Evolutionary conservation across 2,329 filamentous ascomycete species (phyloP).

Genomic region (Paraconiothyrium brasiliense): DNA sequence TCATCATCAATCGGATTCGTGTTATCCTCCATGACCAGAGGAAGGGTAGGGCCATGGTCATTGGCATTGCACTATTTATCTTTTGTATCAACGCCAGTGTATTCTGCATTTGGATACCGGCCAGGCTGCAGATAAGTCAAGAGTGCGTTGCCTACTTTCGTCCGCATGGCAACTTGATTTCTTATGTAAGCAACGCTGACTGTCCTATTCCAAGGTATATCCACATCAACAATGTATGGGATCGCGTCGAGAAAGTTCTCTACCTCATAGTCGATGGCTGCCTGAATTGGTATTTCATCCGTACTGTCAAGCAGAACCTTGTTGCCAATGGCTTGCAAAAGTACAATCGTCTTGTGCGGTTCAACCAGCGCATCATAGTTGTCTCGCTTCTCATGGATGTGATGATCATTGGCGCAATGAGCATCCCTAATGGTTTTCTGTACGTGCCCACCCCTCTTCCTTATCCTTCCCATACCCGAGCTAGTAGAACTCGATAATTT

Average conservation of each 20-base stretch:
- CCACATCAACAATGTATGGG: slow-evolving; percentile 50
- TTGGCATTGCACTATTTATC: slow-evolving; percentile 47
- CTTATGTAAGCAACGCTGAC: not conserved
- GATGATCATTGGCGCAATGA: slow-evolving; percentile 59
- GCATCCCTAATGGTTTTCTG: slow-evolving; percentile 56
- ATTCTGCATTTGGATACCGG: slow-evolving; percentile 53
- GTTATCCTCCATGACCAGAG: slow-evolving; percentile 44
- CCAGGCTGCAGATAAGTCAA: slow-evolving; percentile 43
- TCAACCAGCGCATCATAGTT: slow-evolving; percentile 61
- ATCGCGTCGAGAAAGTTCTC: slow-evolving; percentile 48
- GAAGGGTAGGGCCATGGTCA: slow-evolving; percentile 46
- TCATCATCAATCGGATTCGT: slow-evolving; percentile 52
- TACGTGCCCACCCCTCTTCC: slow-evolving; percentile 25
- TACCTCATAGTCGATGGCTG: slow-evolving; percentile 48
- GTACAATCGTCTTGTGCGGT: slow-evolving; percentile 59
- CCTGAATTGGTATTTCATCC: slow-evolving; percentile 53
- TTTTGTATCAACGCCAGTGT: slow-evolving; percentile 48
- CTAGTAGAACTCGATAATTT: not conserved
- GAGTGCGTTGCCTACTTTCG: slow-evolving; percentile 21
- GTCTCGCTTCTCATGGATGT: slow-evolving; percentile 62
- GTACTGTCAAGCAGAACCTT: slow-evolving; percentile 56
- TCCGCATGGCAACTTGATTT: not conserved
- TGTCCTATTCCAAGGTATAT: slow-evolving; percentile 30
- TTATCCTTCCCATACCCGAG: not conserved
- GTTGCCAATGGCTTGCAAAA: slow-evolving; percentile 60